phyloP scores from a whole-genome alignment of 1,284 basidiomycete species.

The Melampsora larici-populina region DNA sequence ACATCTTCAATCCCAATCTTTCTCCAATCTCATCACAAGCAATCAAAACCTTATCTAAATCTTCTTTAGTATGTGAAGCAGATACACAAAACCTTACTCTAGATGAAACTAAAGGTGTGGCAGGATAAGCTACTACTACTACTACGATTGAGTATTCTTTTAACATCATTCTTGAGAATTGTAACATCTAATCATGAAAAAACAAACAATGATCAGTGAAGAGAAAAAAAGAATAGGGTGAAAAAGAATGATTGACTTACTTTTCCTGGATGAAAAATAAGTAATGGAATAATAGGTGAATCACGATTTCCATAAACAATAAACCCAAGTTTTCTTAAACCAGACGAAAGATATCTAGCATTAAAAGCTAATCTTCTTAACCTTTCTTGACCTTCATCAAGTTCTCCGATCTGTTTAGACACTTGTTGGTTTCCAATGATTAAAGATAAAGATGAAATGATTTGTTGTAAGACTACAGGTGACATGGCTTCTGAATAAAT shows the following conservation, averaged over 20 bases:
- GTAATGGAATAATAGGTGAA: conserved; percentile 86
- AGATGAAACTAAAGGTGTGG: conserved; percentile 82
- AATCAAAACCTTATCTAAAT: conserved; percentile 78
- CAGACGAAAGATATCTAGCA: conserved; percentile 81
- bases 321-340: conserved; percentile 87
- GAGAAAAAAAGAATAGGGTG: background rate
- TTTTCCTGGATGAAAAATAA: conserved; percentile 91
- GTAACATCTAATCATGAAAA: background rate
- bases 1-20: conserved; percentile 67
- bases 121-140: conserved; percentile 60
- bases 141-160: conserved; percentile 48
- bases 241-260: conserved; percentile 59
- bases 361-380: conserved; percentile 91
- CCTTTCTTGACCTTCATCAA: conserved; percentile 70
- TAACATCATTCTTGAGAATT: background rate
- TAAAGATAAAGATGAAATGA: conserved; percentile 86
- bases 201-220: conserved; percentile 3
- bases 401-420: conserved; percentile 43
- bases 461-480: conserved; percentile 84
- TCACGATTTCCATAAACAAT: conserved; percentile 90
- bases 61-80: conserved; percentile 93
- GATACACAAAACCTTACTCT: conserved; percentile 93
- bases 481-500: conserved; percentile 87
- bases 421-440: conserved; percentile 72
- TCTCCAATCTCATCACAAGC: conserved; percentile 92